Base-by-base conservation (phyloP, 2,329 filamentous ascomycete species). In the Alternaria triticina region DNA sequence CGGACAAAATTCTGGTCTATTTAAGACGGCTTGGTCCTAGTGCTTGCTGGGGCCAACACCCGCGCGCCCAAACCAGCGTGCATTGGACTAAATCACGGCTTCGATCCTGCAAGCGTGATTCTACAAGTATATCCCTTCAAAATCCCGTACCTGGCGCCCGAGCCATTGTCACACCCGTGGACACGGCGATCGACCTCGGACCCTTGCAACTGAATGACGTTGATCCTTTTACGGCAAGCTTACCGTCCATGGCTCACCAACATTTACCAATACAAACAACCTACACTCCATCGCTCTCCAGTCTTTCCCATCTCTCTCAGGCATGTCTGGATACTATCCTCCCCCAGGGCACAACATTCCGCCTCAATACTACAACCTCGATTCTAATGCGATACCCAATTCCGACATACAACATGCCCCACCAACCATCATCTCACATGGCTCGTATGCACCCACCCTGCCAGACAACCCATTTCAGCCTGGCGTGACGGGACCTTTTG, bases 171-270 rank as follows among this genome's bases (percentile, higher is more conserved):
- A 70, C 67, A 64, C 69, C 61, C 61, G 61, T 63, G 47, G 45
- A 67, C 69, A 67, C 56, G 73, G 69, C 74, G 76, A 78, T 77
- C 77, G 72, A 69, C 74, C 65, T 68, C 58, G 59, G 66, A 78
- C 64, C 75, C 75, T 74, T 78, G 77, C 70, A 68, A 62, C 64
- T 75, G 76, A 69, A 80, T 80, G 77, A 80, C 77, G 77, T 79
- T 78, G 74, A 74, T 77, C 70, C 68, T 68, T 64, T 65, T 72
- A 68, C 69, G 68, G 67, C 67, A 56, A 65, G 55, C 64, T 66
- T 72, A 72, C 65, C 65, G 65, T 73, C 49, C 49, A 40, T 30
- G 30, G 49, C 28, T 40, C 73, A 70, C 70, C 71, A 71, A 49
- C 69, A 64, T 47, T 61, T 59, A 68, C 63, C 61, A 60, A 50